A percentile compares a stretch with the other conserved stretches of the same genome.
Conservation (phyloP, 768 basidiomycete genomes). For the Naematelia aurantialba region DNA sequence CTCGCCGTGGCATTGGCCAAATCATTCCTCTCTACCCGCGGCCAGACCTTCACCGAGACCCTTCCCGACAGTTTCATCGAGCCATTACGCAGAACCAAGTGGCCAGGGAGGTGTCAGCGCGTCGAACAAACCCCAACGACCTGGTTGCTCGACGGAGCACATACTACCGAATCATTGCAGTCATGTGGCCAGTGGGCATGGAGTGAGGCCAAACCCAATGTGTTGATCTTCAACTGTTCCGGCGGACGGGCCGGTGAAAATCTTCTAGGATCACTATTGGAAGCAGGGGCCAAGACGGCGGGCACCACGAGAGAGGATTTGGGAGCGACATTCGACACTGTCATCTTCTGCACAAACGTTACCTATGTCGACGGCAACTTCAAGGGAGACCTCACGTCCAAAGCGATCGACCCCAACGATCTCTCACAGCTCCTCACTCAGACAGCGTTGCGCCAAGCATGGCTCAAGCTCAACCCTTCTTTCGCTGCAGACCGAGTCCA, state of each 20-base stretch:
- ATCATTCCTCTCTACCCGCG: constrained; percentile 57
- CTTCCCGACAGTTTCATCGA: constrained; percentile 59
- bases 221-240: constrained; percentile 93
- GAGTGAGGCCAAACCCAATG: constrained; percentile 53
- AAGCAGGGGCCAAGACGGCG: constrained; percentile 52
- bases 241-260: constrained; percentile 73
- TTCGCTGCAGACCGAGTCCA: constrained; percentile 66
- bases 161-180: constrained; percentile 82
- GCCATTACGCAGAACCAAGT: constrained; percentile 67
- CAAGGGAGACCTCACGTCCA: constrained; percentile 81
- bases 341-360: constrained; percentile 94
- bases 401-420: constrained; percentile 63
- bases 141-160: constrained; percentile 95
- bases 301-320: constrained; percentile 23
- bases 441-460: constrained; percentile 68
- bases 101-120: constrained; percentile 94
- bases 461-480: constrained; percentile 62
- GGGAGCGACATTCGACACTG: constrained; percentile 62
- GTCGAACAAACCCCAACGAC: constrained; percentile 57
- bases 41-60: constrained; percentile 35
- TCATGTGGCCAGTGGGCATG: constrained; percentile 89
- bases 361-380: constrained; percentile 85
- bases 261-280: constrained; percentile 64
- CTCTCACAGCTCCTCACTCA: constrained; percentile 69
- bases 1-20: constrained; percentile 73